phyloP scores from a whole-genome alignment of 1,284 basidiomycete genomes.

The Moesziomyces antarcticus region DNA sequence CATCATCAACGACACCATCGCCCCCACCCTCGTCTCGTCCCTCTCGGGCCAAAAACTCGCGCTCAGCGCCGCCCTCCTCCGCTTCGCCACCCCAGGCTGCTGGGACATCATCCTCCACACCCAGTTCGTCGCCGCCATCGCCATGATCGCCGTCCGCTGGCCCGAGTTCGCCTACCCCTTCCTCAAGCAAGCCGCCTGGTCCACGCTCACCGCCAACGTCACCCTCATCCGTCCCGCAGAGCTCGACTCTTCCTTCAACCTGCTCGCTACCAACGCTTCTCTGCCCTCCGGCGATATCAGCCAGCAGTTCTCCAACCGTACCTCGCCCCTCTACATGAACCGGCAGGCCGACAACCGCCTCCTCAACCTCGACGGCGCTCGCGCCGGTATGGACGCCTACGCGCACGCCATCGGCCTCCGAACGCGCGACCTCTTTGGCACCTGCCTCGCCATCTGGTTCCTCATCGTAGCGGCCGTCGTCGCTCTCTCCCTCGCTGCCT shows the following conservation, averaged over 20 bases:
- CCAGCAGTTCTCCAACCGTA: conserved; percentile 75
- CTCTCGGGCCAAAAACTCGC: conserved; percentile 90
- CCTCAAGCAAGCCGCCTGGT: conserved; percentile 68
- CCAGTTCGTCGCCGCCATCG: conserved; percentile 79
- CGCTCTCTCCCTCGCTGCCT: conserved; percentile 77
- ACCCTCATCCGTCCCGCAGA: conserved; percentile 42
- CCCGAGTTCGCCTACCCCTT: conserved; percentile 83
- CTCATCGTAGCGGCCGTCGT: conserved; percentile 80
- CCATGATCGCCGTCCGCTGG: conserved; percentile 94
- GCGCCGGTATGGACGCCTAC: conserved; percentile 79
- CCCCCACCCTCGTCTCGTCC: conserved; percentile 75
- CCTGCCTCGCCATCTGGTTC: conserved; percentile 84
- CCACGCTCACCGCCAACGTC: conserved; percentile 58
- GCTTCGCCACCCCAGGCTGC: conserved; percentile 92
- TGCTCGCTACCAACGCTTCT: conserved; percentile 44
- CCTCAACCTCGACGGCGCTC: conserved; percentile 71
- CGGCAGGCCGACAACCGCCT: conserved; percentile 76
- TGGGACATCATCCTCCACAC: conserved; percentile 92
- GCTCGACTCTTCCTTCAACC: conserved; percentile 22
- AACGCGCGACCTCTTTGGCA: conserved; percentile 84
- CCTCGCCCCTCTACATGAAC: conserved; percentile 83
- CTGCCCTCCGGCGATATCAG: conserved; percentile 52
- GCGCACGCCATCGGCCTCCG: conserved; percentile 82
- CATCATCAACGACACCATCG: conserved; percentile 54
- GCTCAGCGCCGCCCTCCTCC: conserved; percentile 83